These are phyloP conservation scores for Bertia moriformis DNA, from an alignment of 2,329 filamentous ascomycete species.

Conservation along the genomic window DNA sequence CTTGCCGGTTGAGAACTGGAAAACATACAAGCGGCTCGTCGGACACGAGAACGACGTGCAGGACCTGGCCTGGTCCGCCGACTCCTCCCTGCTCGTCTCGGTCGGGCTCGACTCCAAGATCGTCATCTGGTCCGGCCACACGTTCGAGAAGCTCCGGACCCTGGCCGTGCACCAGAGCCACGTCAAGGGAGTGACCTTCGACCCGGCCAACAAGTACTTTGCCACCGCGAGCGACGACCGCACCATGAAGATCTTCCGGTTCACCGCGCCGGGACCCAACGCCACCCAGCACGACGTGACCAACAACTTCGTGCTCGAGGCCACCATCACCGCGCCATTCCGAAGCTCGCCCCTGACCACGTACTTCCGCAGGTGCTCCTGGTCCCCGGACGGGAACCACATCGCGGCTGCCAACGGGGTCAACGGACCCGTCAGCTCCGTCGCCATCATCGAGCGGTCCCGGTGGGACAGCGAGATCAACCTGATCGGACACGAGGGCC, in stretches of 20 bases:
- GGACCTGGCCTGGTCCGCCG: conserved; percentile 90
- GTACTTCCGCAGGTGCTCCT: conserved; percentile 90
- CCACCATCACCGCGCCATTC: conserved; percentile 79
- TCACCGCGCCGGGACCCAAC: conserved; percentile 79
- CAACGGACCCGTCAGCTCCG: conserved; percentile 91
- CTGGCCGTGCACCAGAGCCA: conserved; percentile 87
- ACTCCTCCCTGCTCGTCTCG: conserved; percentile 88
- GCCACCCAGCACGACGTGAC: conserved; percentile 88
- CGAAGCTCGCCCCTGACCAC: conserved; percentile 85
- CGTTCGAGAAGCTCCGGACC: conserved; percentile 94
- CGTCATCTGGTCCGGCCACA: conserved; percentile 94
- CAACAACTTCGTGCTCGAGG: conserved; percentile 89
- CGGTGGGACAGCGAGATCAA: conserved; percentile 96
- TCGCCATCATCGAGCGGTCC: conserved; percentile 84
- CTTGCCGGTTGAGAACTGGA: conserved; percentile 93
- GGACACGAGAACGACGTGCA: conserved; percentile 98
- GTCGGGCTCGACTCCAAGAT: conserved; percentile 96
- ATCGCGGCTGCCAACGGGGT: conserved; percentile 95
- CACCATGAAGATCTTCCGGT: conserved; percentile 91
- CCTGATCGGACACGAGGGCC: conserved; percentile 89
- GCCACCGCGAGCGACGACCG: conserved; percentile 96
- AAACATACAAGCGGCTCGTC: conserved; percentile 80
- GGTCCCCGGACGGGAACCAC: conserved; percentile 93
- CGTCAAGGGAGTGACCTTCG: conserved; percentile 96
- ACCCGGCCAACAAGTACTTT: conserved; percentile 98